Conservation (phyloP, 2,329 filamentous ascomycete genomes). For the Trichocomaceae sp. region DNA sequence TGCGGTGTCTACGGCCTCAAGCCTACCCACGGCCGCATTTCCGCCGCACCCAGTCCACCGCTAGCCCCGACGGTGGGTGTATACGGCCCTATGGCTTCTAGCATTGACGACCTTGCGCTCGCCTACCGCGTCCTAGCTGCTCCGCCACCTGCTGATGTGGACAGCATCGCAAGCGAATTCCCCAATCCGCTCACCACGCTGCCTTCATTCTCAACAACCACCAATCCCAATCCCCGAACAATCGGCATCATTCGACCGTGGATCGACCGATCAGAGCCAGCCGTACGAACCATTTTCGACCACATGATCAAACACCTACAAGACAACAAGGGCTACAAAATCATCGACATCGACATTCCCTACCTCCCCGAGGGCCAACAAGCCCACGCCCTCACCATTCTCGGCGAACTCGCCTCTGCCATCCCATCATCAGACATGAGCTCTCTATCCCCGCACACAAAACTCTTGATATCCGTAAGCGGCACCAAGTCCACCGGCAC, state of each 20-base stretch:
- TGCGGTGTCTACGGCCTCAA: constrained; percentile 81
- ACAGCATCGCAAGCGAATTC: constrained; percentile 58
- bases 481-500: constrained; percentile 57
- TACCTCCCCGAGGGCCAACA: constrained; percentile 63
- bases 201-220: constrained; percentile 28
- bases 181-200: constrained; percentile 46
- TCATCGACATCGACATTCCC: constrained; percentile 48
- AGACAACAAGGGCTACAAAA: constrained; percentile 30
- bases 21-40: constrained; percentile 64
- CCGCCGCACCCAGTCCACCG: constrained; percentile 51
- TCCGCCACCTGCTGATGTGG: constrained; percentile 53
- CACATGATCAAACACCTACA: constrained; percentile 52
- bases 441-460: constrained; percentile 60
- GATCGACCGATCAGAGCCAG: constrained; percentile 61
- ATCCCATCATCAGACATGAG: constrained; percentile 47
- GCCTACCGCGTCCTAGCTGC: constrained; percentile 75
- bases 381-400: constrained; percentile 70
- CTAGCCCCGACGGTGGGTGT: constrained; percentile 59
- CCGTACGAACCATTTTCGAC: constrained; percentile 58
- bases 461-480: constrained; percentile 58
- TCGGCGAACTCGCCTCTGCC: constrained; percentile 59
- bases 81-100: constrained; percentile 68
- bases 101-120: constrained; percentile 68
- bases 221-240: constrained; percentile 50
- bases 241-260: constrained; percentile 65